A percentile compares a stretch with the other conserved stretches of the same genome.
Conservation (phyloP, 768 basidiomycete species). For the Termitomyces sp. region DNA sequence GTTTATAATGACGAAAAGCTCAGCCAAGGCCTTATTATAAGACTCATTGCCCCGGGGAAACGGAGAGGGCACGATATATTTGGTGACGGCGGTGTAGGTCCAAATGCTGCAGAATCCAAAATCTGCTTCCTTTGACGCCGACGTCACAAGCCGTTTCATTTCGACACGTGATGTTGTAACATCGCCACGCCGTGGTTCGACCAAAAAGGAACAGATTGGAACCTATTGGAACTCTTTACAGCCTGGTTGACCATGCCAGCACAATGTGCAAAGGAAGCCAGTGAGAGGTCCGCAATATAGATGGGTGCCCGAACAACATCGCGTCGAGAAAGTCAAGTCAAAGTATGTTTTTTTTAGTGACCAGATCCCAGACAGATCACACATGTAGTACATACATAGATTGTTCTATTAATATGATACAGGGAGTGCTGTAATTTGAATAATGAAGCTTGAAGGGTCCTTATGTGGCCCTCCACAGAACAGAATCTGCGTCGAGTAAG, state of each 20-base stretch:
- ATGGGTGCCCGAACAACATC: not conserved
- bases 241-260: no score
- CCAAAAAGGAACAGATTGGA: not conserved
- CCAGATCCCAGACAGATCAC: not conserved
- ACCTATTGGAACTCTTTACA: not conserved
- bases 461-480: slow-evolving; percentile 19
- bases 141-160: not conserved
- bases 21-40: not conserved
- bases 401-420: not conserved
- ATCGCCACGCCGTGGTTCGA: not conserved
- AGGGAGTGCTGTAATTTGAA: not conserved
- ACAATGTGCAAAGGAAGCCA: not conserved
- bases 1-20: not conserved
- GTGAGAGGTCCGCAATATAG: not conserved
- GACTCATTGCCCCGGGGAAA: slow-evolving; percentile 4
- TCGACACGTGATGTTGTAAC: slow-evolving; percentile 6
- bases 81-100: not conserved
- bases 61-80: slow-evolving; percentile 5
- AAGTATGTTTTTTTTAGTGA: not conserved
- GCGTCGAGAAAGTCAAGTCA: not conserved
- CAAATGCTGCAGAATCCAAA: not conserved
- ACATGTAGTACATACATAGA: not conserved
- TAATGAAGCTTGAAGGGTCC: not conserved
- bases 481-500: slow-evolving; percentile 20
- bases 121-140: not conserved